Evolutionary conservation across 108 stramenopile genomes (phyloP).

Genomic region (Nitzschia sp.): DNA sequence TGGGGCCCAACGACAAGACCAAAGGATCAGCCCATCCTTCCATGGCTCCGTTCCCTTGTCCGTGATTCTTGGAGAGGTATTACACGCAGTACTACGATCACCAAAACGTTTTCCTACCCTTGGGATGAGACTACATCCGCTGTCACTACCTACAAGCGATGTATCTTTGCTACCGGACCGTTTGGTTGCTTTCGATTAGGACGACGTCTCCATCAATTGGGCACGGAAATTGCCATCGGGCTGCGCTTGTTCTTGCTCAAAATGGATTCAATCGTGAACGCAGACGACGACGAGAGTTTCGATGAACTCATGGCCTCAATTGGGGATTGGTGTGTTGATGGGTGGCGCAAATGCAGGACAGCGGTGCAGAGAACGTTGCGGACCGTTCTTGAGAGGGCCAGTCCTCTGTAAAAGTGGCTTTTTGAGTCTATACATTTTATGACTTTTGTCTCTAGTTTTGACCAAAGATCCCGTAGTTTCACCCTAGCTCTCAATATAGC

Average conservation of each 20-base stretch:
- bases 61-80: constrained; percentile 10
- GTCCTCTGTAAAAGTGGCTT: too few species aligned
- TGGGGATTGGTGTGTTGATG: too few species aligned
- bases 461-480: too few species aligned
- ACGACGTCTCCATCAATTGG: constrained; percentile 43
- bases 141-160: constrained; percentile 39
- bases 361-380: too few species aligned
- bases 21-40: constrained; percentile 6
- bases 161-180: constrained; percentile 60
- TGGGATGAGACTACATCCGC: constrained; percentile 2
- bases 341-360: too few species aligned
- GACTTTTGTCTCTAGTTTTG: too few species aligned
- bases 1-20: constrained; percentile 9
- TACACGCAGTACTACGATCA: too few species aligned
- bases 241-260: constrained; percentile 36
- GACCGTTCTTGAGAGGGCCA: too few species aligned
- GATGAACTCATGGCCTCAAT: too few species aligned
- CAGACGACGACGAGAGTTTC: not conserved
- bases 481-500: not conserved
- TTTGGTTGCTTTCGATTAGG: constrained; percentile 57
- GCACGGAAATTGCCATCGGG: constrained; percentile 38
- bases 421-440: too few species aligned
- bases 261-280: constrained; percentile 38
- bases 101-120: not conserved
- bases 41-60: not conserved